Percentiles rank a stretch among this genome's conserved stretches.
phyloP scores from a whole-genome alignment of 1,284 basidiomycete species.

The Rhodotorula sp. region DNA sequence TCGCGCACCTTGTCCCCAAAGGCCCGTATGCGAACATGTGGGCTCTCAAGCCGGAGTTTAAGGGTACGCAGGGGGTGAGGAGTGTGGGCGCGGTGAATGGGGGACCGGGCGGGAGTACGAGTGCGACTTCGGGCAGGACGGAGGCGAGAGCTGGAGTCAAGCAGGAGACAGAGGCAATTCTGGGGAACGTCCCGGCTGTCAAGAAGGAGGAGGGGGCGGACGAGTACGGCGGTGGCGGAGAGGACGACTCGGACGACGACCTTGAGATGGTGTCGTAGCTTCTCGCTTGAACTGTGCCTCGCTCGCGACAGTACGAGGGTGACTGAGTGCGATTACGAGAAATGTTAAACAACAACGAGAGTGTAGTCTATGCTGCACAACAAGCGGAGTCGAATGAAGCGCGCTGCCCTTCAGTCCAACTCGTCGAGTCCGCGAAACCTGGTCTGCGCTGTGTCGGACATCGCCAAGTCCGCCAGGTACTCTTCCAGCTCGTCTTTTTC shows the following conservation, averaged over 20 bases:
- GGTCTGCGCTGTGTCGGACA: neutral
- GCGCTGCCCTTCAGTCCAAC: neutral
- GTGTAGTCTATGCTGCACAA: neutral
- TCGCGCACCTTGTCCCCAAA: constrained; percentile 74
- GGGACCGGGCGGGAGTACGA: neutral
- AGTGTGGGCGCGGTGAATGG: too few relatives aligned
- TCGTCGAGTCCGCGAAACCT: neutral
- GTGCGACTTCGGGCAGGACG: neutral
- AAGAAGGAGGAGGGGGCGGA: constrained; percentile 4
- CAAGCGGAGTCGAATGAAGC: too few relatives aligned
- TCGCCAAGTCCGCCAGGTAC: neutral
- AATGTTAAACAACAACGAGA: too few relatives aligned
- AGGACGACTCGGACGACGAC: constrained; percentile 11
- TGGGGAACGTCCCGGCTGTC: constrained; percentile 4
- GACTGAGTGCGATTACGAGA: too few relatives aligned
- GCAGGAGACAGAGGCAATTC: neutral
- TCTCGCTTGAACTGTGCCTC: neutral
- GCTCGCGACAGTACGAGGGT: neutral
- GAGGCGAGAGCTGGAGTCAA: neutral
- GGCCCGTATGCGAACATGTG: constrained; percentile 59
- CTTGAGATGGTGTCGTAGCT: constrained; percentile 25
- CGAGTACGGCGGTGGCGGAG: neutral
- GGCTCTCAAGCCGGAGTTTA: constrained; percentile 26
- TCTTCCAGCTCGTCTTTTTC: constrained; percentile 1
- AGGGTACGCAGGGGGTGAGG: neutral